A percentile compares a stretch with the other conserved stretches of the same genome.
These are phyloP conservation scores for Boletellus sp. DNA, from an alignment of 768 basidiomycete species.

Conservation along the genomic window DNA sequence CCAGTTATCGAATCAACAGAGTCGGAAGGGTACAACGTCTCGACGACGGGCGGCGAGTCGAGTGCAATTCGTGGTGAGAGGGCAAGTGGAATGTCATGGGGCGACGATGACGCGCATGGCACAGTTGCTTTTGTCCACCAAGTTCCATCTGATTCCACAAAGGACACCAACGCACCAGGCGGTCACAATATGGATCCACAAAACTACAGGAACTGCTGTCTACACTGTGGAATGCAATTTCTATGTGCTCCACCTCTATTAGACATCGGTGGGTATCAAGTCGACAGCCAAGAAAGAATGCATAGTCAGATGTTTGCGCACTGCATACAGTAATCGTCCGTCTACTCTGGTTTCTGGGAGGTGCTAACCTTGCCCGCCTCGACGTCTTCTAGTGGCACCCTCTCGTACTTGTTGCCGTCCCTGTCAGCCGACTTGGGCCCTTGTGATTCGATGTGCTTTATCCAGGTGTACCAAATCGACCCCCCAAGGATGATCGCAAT, in stretches of 20 bases:
- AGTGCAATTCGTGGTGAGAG: slow-evolving; percentile 5
- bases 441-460: slow-evolving; percentile 71
- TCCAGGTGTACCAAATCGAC: slow-evolving; percentile 85
- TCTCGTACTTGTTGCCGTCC: slow-evolving; percentile 46
- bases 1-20: background rate
- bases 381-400: slow-evolving; percentile 59
- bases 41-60: background rate
- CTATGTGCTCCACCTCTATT: slow-evolving; percentile 10
- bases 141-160: slow-evolving; percentile 7
- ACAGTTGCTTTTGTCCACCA: background rate
- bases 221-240: background rate
- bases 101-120: slow-evolving; percentile 4
- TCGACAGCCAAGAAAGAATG: background rate
- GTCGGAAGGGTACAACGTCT: background rate
- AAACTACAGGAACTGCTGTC: background rate
- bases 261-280: background rate
- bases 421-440: slow-evolving; percentile 30
- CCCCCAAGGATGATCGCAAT: slow-evolving; percentile 79
- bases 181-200: background rate
- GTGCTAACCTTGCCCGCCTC: slow-evolving; percentile 43
- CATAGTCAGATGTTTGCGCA: slow-evolving; percentile 12
- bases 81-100: slow-evolving; percentile 11
- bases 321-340: background rate
- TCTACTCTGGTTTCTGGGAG: slow-evolving; percentile 30
- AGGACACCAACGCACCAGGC: no score